Evolutionary conservation across 768 basidiomycete genomes (phyloP).

Genomic region (Boletus fagicola): DNA sequence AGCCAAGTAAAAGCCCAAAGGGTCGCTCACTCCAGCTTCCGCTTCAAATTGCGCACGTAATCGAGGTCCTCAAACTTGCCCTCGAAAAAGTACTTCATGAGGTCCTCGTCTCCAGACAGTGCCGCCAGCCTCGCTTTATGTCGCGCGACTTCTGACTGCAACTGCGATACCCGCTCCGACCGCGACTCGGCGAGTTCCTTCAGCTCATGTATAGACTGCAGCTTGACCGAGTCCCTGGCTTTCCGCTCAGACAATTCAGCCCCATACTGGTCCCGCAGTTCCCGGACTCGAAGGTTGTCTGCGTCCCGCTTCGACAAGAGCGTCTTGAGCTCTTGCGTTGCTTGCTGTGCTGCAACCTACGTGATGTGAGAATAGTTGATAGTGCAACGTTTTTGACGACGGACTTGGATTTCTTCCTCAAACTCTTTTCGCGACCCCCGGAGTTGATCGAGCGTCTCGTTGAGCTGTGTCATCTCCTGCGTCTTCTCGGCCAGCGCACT

Average conservation of each 20-base stretch:
- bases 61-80: constrained; percentile 50
- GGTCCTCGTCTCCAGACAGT: constrained; percentile 62
- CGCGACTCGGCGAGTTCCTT: constrained; percentile 64
- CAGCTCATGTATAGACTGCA: constrained; percentile 60
- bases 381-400: constrained; percentile 21
- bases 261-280: constrained; percentile 63
- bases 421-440: constrained; percentile 43
- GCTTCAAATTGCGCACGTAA: constrained; percentile 54
- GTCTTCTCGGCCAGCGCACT: constrained; percentile 39
- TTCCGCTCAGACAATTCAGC: constrained; percentile 70
- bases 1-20: neutral
- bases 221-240: constrained; percentile 58
- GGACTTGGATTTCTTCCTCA: constrained; percentile 46
- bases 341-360: constrained; percentile 45
- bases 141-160: constrained; percentile 71
- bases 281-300: constrained; percentile 67
- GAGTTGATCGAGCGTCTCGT: constrained; percentile 44
- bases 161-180: constrained; percentile 66
- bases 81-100: constrained; percentile 67
- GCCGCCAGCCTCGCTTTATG: constrained; percentile 79
- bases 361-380: constrained; percentile 13
- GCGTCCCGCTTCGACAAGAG: constrained; percentile 62
- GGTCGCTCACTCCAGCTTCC: constrained; percentile 51
- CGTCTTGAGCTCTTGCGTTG: constrained; percentile 60
- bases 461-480: constrained; percentile 40